Conservation (phyloP, 2,329 filamentous ascomycete species). For the Scytalidium sp. region DNA sequence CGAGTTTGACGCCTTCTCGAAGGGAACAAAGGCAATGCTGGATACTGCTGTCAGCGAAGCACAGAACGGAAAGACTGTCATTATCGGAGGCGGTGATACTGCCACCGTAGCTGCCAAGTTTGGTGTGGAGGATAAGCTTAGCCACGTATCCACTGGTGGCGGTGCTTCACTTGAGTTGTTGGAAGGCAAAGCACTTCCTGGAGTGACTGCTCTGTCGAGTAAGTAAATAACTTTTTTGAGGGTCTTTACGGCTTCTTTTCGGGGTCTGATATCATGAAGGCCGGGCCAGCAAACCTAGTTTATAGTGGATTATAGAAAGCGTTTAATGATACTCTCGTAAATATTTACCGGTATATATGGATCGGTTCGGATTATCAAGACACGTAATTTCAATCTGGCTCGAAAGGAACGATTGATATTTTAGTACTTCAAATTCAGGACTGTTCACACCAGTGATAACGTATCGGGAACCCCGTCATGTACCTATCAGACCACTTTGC, state of each 20-base stretch:
- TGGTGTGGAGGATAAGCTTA: constrained; percentile 91
- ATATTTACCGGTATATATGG: no score
- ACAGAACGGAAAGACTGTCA: constrained; percentile 86
- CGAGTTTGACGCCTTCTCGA: constrained; percentile 92
- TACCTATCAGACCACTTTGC: no score
- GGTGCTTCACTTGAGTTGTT: constrained; percentile 94
- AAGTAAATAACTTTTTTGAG: constrained; percentile 47
- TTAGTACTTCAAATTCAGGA: no score
- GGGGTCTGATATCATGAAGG: constrained; percentile 27
- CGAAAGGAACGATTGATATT: no score
- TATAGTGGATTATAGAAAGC: no score
- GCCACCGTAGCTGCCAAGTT: constrained; percentile 98
- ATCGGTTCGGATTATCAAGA: no score
- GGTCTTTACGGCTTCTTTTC: constrained; percentile 10
- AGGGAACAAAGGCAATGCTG: constrained; percentile 87
- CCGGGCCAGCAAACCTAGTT: constrained; percentile 21
- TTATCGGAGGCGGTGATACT: constrained; percentile 97
- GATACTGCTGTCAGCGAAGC: constrained; percentile 83
- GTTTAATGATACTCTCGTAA: no score
- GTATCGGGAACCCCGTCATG: no score
- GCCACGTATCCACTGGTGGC: constrained; percentile 95
- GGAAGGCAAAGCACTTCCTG: constrained; percentile 96
- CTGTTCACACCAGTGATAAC: no score
- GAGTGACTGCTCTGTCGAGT: constrained; percentile 86
- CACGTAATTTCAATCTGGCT: no score